Conservation (phyloP, 306 rosid species). For the Aeschynomene evenia region DNA sequence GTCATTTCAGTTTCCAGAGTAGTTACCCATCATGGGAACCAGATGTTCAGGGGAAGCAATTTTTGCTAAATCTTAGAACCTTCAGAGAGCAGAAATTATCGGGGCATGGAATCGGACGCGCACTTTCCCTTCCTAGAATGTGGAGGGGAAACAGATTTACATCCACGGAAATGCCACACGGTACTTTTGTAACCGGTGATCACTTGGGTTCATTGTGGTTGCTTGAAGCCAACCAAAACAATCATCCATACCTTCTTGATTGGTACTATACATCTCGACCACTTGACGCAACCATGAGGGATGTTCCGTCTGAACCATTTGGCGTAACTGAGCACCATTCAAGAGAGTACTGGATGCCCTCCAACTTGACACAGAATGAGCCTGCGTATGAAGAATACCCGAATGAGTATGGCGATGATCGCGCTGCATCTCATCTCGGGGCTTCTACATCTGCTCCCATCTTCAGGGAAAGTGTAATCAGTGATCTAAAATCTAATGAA, state of each 20-base stretch:
- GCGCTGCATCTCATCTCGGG: slow-evolving; percentile 48
- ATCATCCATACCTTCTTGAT: slow-evolving; percentile 75
- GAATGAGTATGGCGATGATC: slow-evolving; percentile 35
- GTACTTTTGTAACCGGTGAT: slow-evolving; percentile 41
- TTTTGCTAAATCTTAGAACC: slow-evolving; percentile 55
- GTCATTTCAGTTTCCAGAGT: slow-evolving; percentile 69
- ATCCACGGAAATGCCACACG: slow-evolving; percentile 45
- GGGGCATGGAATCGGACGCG: slow-evolving; percentile 37
- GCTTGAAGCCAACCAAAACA: slow-evolving; percentile 52
- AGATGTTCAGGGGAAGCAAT: slow-evolving; percentile 62
- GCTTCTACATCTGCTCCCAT: slow-evolving; percentile 72
- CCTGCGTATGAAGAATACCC: slow-evolving; percentile 42
- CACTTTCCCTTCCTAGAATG: slow-evolving; percentile 50
- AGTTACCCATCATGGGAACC: slow-evolving; percentile 86
- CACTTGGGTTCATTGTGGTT: slow-evolving; percentile 62
- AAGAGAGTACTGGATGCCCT: slow-evolving; percentile 51
- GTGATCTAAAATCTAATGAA: slow-evolving; percentile 35
- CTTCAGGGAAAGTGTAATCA: slow-evolving; percentile 54
- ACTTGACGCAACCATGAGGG: slow-evolving; percentile 28
- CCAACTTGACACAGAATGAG: slow-evolving; percentile 39
- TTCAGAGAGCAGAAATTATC: slow-evolving; percentile 63
- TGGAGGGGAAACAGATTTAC: slow-evolving; percentile 44
- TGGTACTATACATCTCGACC: slow-evolving; percentile 69
- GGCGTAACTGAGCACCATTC: slow-evolving; percentile 42
- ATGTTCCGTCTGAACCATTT: slow-evolving; percentile 38